These are phyloP conservation scores for Thalassiosira mediterranea DNA, from an alignment of 352 stramenopile species.

Conservation along the genomic window DNA sequence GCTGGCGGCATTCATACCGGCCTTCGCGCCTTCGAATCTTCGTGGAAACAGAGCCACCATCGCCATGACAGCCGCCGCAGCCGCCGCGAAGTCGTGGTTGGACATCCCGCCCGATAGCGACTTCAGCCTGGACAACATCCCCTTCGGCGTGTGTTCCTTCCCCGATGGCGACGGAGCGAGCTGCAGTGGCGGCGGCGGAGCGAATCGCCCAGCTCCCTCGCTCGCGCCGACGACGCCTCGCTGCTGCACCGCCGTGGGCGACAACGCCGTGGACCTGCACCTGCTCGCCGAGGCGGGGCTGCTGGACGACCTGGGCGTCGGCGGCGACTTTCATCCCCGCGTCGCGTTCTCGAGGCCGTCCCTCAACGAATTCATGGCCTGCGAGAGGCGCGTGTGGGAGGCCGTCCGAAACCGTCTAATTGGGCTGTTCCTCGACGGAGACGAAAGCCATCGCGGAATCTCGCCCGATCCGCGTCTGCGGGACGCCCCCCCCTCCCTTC, in stretches of 20 bases:
- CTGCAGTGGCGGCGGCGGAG: neutral
- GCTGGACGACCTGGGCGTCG: constrained; percentile 84
- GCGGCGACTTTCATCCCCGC: constrained; percentile 44
- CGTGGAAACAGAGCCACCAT: too few relatives aligned
- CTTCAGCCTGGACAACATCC: constrained; percentile 95
- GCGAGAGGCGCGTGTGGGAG: constrained; percentile 88
- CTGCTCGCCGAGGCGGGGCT: constrained; percentile 89
- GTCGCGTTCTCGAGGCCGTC: constrained; percentile 77
- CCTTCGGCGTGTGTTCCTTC: constrained; percentile 92
- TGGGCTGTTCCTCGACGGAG: constrained; percentile 83
- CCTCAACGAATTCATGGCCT: constrained; percentile 93
- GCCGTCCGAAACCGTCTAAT: constrained; percentile 88
- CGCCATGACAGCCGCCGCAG: neutral
- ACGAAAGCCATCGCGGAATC: neutral
- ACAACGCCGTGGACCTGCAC: constrained; percentile 87
- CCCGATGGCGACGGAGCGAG: constrained; percentile 26
- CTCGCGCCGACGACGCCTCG: constrained; percentile 24
- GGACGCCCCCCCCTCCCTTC: constrained; percentile 82
- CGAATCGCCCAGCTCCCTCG: neutral
- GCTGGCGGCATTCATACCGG: too few relatives aligned
- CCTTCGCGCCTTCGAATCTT: too few relatives aligned
- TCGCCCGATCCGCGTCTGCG: constrained; percentile 80
- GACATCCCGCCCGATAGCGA: constrained; percentile 68
- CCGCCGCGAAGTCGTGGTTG: constrained; percentile 47
- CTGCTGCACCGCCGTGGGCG: constrained; percentile 74